phyloP scores from a whole-genome alignment of 768 basidiomycete species.

The Cyclocybe aegerita region DNA sequence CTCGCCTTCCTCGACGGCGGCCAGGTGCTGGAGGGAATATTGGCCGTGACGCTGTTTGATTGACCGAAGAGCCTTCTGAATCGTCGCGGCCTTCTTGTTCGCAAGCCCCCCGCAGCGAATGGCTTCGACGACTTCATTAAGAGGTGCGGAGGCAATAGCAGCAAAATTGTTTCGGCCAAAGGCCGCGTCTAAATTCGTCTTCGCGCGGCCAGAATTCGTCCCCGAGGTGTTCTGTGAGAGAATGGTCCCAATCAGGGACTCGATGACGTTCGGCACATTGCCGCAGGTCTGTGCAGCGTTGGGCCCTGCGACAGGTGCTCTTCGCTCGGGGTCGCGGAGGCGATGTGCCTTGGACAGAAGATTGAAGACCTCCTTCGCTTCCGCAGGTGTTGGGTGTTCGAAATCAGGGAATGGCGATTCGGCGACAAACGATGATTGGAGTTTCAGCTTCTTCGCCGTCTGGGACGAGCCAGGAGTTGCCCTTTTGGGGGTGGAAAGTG shows the following conservation, averaged over 20 bases:
- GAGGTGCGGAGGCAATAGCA: conserved; percentile 44
- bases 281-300: conserved; percentile 48
- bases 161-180: conserved; percentile 54
- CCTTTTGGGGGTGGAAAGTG: neutral
- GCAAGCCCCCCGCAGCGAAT: conserved; percentile 57
- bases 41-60: conserved; percentile 46
- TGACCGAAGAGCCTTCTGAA: conserved; percentile 44
- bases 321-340: conserved; percentile 22
- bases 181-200: conserved; percentile 40
- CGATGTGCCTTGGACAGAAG: conserved; percentile 40
- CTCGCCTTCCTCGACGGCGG: conserved; percentile 17
- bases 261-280: conserved; percentile 51
- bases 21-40: conserved; percentile 60
- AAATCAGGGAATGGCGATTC: conserved; percentile 50
- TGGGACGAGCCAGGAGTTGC: conserved; percentile 11
- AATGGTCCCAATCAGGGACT: conserved; percentile 56
- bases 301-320: neutral
- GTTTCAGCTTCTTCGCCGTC: conserved; percentile 49
- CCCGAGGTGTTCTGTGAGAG: conserved; percentile 61
- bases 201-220: conserved; percentile 50
- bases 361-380: conserved; percentile 37
- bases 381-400: conserved; percentile 40
- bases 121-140: conserved; percentile 42
- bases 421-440: conserved; percentile 38
- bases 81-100: conserved; percentile 56